Evolutionary conservation across 2,329 filamentous ascomycete species (phyloP).

Genomic region (Monosporascus sp.): DNA sequence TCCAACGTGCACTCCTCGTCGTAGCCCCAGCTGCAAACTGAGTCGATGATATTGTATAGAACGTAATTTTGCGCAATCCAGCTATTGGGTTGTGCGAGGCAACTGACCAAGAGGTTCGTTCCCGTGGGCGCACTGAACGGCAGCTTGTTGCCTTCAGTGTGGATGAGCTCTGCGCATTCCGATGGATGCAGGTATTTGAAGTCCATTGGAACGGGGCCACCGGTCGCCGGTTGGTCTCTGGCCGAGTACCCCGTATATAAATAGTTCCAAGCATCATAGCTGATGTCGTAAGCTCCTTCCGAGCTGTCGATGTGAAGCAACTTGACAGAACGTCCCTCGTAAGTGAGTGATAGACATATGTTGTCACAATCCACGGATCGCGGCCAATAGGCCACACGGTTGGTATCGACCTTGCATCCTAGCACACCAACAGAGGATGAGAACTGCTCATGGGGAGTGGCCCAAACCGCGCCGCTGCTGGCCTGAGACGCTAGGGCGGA

Average conservation of each 20-base stretch:
- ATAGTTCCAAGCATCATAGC: conserved; percentile 57
- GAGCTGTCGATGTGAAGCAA: conserved; percentile 55
- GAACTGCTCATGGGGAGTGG: conserved; percentile 52
- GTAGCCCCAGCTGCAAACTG: conserved; percentile 42
- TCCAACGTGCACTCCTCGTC: conserved; percentile 47
- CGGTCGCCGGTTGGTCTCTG: conserved; percentile 36
- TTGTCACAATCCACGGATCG: conserved; percentile 45
- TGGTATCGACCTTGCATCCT: conserved; percentile 55
- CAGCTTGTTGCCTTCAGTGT: conserved; percentile 42
- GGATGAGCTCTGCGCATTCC: conserved; percentile 45
- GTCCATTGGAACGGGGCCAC: conserved; percentile 46
- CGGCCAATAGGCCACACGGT: conserved; percentile 59
- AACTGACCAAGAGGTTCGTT: conserved; percentile 48
- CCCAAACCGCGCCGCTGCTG: conserved; percentile 25
- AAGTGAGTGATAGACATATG: conserved; percentile 49
- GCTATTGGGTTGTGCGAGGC: conserved; percentile 37
- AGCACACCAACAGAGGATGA: conserved; percentile 53
- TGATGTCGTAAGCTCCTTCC: conserved; percentile 50
- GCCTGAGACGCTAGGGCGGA: neutral
- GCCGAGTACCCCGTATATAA: conserved; percentile 47
- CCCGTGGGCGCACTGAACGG: conserved; percentile 51
- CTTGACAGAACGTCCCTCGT: conserved; percentile 43
- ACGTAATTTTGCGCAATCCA: conserved; percentile 49
- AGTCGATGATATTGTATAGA: conserved; percentile 49
- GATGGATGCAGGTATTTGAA: conserved; percentile 42